These are phyloP conservation scores for Ustilago nuda DNA, from an alignment of 1,284 basidiomycete genomes.

Conservation along the genomic window DNA sequence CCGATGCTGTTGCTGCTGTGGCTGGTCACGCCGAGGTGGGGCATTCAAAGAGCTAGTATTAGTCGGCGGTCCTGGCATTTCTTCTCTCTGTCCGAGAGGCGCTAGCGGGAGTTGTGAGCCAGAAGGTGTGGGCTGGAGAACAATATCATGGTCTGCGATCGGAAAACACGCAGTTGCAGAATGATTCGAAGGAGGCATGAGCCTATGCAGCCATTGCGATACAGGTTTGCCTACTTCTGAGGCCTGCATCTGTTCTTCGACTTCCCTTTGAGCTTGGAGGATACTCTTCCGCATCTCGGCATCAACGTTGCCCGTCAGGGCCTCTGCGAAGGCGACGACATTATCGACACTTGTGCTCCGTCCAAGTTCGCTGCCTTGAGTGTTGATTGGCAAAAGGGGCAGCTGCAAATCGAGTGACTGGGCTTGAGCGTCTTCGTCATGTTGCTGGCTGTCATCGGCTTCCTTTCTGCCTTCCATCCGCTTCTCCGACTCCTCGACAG, in stretches of 20 bases:
- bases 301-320: neutral
- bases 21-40: neutral
- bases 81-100: neutral
- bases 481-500: neutral
- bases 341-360: neutral
- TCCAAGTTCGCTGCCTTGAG: neutral
- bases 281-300: neutral
- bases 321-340: neutral
- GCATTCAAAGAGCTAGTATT: neutral
- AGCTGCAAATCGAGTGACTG: neutral
- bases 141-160: neutral
- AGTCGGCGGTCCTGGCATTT: neutral
- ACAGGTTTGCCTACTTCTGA: neutral
- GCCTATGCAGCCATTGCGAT: neutral
- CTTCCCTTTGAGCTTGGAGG: neutral
- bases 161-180: neutral
- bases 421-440: neutral
- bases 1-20: neutral
- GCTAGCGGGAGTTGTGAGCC: neutral
- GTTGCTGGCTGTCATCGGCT: neutral
- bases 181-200: neutral
- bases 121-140: neutral
- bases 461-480: neutral
- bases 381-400: neutral
- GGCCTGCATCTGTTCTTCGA: neutral